Percentiles rank a stretch among this genome's conserved stretches.
Conservation (phyloP, 768 basidiomycete species). For the Suillus cothurnatus region DNA sequence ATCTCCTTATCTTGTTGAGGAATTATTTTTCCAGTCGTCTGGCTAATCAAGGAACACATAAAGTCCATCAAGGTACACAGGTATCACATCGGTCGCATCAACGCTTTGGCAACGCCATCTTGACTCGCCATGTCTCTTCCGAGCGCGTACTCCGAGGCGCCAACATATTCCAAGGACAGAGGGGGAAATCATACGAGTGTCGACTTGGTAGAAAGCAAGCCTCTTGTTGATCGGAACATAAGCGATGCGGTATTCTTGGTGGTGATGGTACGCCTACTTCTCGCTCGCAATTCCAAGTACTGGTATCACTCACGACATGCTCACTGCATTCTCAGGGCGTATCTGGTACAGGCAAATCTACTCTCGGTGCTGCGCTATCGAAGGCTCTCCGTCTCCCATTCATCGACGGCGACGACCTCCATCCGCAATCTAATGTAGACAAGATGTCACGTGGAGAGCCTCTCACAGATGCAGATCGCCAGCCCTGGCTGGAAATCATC, state of each 20-base stretch:
- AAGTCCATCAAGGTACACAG: not conserved
- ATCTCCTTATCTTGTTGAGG: not conserved
- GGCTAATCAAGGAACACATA: not conserved
- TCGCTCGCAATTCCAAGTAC: not conserved
- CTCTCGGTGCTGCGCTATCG: conserved; percentile 67
- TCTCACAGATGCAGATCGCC: conserved; percentile 79
- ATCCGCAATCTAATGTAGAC: conserved; percentile 77
- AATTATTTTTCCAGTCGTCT: not conserved
- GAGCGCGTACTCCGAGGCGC: not conserved
- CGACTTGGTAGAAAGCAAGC: not conserved
- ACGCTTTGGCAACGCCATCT: not conserved
- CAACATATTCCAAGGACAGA: not conserved
- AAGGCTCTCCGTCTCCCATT: conserved; percentile 67
- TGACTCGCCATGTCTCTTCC: not conserved
- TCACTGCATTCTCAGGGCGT: conserved; percentile 55
- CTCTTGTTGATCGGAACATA: conserved; percentile 4
- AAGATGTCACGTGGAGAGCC: conserved; percentile 86
- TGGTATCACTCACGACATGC: not conserved
- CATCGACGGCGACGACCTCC: conserved; percentile 89
- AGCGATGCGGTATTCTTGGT: conserved; percentile 40
- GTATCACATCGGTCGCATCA: not conserved
- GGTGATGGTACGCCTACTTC: conserved; percentile 48
- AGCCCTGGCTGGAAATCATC: conserved; percentile 83
- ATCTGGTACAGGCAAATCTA: conserved; percentile 74
- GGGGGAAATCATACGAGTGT: not conserved